Conservation (phyloP, 352 stramenopile genomes). For the Pythium aquatile region DNA sequence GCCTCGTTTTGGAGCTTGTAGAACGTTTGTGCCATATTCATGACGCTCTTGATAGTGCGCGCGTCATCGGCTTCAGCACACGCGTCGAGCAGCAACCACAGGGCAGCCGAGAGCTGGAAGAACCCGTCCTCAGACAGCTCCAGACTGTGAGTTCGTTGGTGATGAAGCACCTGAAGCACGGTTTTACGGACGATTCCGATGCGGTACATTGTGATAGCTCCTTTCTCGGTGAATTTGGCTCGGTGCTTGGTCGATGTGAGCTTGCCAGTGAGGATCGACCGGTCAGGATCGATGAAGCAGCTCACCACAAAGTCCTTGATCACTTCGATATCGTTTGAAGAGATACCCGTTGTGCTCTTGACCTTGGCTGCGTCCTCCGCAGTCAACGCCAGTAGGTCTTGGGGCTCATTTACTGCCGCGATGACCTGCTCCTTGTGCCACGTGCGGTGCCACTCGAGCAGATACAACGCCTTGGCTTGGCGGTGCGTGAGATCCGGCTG, state of each 20-base stretch:
- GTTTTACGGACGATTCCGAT: conserved; percentile 62
- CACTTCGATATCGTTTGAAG: conserved; percentile 68
- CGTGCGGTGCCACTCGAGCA: conserved; percentile 78
- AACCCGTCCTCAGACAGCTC: conserved; percentile 62
- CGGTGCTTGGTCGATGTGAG: conserved; percentile 49
- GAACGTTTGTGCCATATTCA: conserved; percentile 88
- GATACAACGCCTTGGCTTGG: conserved; percentile 68
- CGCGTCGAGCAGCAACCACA: conserved; percentile 64
- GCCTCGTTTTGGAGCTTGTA: conserved; percentile 32
- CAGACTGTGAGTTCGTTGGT: conserved; percentile 58
- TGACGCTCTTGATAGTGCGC: conserved; percentile 63
- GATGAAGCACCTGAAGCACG: conserved; percentile 61
- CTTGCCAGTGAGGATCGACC: conserved; percentile 33
- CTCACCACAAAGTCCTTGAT: conserved; percentile 87
- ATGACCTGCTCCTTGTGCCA: conserved; percentile 60
- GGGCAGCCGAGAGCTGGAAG: conserved; percentile 42
- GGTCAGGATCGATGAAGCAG: conserved; percentile 71
- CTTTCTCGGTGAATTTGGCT: conserved; percentile 60
- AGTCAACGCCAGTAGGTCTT: conserved; percentile 43
- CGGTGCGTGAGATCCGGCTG: conserved; percentile 77
- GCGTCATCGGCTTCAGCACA: conserved; percentile 65
- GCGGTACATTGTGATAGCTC: conserved; percentile 64
- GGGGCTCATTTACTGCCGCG: conserved; percentile 40
- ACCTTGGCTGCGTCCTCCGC: conserved; percentile 51
- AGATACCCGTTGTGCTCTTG: conserved; percentile 53